A percentile compares a stretch with the other conserved stretches of the same genome.
Evolutionary conservation across 306 rosid genomes (phyloP).

Genomic region (Mucuna pruriens): DNA sequence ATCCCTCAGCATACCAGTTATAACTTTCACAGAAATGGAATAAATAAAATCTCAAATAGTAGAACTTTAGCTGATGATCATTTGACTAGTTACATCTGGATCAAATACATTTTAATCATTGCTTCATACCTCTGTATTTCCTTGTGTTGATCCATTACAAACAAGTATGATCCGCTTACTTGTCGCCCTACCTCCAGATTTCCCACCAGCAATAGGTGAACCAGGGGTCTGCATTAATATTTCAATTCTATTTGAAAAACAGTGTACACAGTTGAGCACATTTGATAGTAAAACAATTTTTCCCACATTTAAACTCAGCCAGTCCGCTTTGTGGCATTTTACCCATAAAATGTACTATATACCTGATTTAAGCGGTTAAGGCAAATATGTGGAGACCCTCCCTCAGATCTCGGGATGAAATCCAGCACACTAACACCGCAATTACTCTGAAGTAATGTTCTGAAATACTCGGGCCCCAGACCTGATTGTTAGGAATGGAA

Average conservation of each 20-base stretch:
- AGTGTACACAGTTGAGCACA: slow-evolving; percentile 34
- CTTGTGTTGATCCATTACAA: slow-evolving; percentile 75
- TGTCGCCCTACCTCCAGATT: slow-evolving; percentile 79
- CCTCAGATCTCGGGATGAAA: slow-evolving; percentile 75
- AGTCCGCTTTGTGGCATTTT: background rate
- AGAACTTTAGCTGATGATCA: background rate
- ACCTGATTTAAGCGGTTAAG: slow-evolving; percentile 96
- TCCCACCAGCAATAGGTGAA: slow-evolving; percentile 81
- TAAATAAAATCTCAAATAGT: background rate
- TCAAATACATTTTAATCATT: slow-evolving; percentile 28
- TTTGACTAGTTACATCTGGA: slow-evolving; percentile 8
- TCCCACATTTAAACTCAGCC: slow-evolving; percentile 17
- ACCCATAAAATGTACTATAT: slow-evolving; percentile 15
- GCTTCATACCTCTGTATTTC: slow-evolving; percentile 59
- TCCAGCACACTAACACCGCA: slow-evolving; percentile 95
- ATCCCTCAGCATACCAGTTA: slow-evolving; percentile 7
- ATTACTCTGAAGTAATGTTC: slow-evolving; percentile 90
- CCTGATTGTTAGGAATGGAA: slow-evolving; percentile 52
- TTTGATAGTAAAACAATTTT: background rate
- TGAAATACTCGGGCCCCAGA: slow-evolving; percentile 80
- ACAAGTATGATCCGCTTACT: slow-evolving; percentile 70
- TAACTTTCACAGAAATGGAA: slow-evolving; percentile 30
- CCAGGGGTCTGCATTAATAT: slow-evolving; percentile 84
- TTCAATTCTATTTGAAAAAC: slow-evolving; percentile 44
- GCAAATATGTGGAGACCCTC: slow-evolving; percentile 74